These are phyloP conservation scores for Thecaphora frezii DNA, from an alignment of 1,284 basidiomycete species.

Conservation along the genomic window DNA sequence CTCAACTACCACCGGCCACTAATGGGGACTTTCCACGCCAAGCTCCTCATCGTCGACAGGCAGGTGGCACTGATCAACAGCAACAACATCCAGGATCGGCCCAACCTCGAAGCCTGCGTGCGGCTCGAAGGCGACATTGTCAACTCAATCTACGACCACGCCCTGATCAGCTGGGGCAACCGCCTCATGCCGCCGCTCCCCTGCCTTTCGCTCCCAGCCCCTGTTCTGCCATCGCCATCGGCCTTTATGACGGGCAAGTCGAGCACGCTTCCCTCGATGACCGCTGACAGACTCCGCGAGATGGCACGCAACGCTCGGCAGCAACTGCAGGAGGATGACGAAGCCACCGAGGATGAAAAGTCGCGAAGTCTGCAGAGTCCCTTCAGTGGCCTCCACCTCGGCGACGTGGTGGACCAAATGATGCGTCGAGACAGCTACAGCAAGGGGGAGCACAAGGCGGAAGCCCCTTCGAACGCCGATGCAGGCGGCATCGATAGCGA, in stretches of 20 bases:
- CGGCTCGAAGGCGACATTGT: constrained; percentile 69
- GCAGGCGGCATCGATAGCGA: constrained; percentile 26
- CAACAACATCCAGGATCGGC: constrained; percentile 71
- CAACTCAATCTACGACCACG: constrained; percentile 73
- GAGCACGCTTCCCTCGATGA: constrained; percentile 31
- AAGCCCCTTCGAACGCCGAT: no score
- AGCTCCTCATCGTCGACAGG: constrained; percentile 75
- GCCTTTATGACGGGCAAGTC: constrained; percentile 39
- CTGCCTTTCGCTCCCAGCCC: constrained; percentile 60
- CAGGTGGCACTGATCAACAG: constrained; percentile 72
- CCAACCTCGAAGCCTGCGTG: constrained; percentile 59
- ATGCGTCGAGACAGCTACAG: constrained; percentile 30
- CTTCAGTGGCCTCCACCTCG: constrained; percentile 36
- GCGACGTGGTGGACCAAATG: constrained; percentile 46
- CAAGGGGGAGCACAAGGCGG: not conserved
- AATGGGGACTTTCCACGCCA: constrained; percentile 74
- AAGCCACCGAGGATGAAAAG: constrained; percentile 44
- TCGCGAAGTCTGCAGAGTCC: constrained; percentile 29
- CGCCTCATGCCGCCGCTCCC: constrained; percentile 68
- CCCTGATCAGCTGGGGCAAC: constrained; percentile 70
- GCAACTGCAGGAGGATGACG: constrained; percentile 44
- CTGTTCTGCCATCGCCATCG: constrained; percentile 26
- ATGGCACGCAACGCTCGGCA: constrained; percentile 32
- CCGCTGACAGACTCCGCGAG: constrained; percentile 34
- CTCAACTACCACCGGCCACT: constrained; percentile 57